Conservation (phyloP, 352 stramenopile species). For the Phytophthora hibernalis region DNA sequence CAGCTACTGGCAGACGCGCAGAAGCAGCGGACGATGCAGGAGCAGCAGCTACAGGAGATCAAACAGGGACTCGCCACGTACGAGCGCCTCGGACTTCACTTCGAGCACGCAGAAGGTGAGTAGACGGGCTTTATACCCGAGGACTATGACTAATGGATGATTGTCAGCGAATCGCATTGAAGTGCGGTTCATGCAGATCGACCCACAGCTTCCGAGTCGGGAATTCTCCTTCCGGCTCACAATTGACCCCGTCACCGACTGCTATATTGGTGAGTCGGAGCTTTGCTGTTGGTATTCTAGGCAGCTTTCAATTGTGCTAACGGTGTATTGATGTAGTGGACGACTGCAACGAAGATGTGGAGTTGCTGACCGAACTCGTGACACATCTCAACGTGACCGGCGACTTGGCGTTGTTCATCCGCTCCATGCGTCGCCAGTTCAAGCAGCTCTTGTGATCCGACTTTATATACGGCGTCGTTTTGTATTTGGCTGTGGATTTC, state of each 20-base stretch:
- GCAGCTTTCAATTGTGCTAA: neutral
- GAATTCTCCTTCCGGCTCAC: constrained; percentile 81
- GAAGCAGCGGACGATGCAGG: constrained; percentile 46
- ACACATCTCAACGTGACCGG: constrained; percentile 66
- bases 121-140: neutral
- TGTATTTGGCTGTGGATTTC: constrained; percentile 23
- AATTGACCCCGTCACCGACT: constrained; percentile 63
- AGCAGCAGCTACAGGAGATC: constrained; percentile 68
- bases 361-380: constrained; percentile 54
- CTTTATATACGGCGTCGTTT: constrained; percentile 58
- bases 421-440: constrained; percentile 81
- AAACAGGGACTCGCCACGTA: constrained; percentile 73
- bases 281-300: neutral
- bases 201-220: constrained; percentile 55
- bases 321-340: constrained; percentile 53
- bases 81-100: constrained; percentile 70
- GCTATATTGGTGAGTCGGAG: constrained; percentile 58
- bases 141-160: neutral
- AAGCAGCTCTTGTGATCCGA: constrained; percentile 60
- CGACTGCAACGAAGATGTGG: constrained; percentile 63
- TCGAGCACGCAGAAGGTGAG: constrained; percentile 67
- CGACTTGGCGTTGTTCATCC: constrained; percentile 81
- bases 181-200: constrained; percentile 78
- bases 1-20: constrained; percentile 52
- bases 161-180: constrained; percentile 61